A percentile compares a stretch with the other conserved stretches of the same genome.
Conservation (phyloP, 495 filamentous ascomycete genomes). For the Jackrogersella minutella region DNA sequence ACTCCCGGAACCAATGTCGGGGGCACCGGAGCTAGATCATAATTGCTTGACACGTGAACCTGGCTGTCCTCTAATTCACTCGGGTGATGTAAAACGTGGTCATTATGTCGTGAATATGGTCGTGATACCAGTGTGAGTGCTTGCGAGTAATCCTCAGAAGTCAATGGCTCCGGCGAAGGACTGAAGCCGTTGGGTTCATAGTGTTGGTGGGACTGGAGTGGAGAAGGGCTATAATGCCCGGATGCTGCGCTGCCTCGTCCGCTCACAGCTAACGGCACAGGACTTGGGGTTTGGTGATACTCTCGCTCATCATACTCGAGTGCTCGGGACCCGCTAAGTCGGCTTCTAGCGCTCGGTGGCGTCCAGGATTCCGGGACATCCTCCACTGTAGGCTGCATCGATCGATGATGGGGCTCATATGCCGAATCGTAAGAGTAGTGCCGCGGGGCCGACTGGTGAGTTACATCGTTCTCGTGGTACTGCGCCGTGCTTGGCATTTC, state of each 20-base stretch:
- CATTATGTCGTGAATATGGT: constrained; percentile 31
- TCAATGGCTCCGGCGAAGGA: constrained; percentile 33
- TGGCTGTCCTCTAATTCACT: constrained; percentile 49
- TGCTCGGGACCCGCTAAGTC: constrained; percentile 53
- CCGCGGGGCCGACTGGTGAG: constrained; percentile 46
- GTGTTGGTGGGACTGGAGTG: constrained; percentile 30
- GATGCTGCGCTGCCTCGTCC: constrained; percentile 50
- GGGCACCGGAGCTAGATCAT: constrained; percentile 62
- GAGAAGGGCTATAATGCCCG: constrained; percentile 41
- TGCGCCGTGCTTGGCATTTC: constrained; percentile 41
- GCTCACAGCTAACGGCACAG: constrained; percentile 57
- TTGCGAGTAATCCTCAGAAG: constrained; percentile 41
- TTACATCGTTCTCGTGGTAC: constrained; percentile 41
- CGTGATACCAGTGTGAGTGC: constrained; percentile 42
- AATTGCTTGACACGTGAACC: constrained; percentile 37
- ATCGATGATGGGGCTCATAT: constrained; percentile 54
- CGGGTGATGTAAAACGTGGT: constrained; percentile 38
- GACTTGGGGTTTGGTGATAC: constrained; percentile 51
- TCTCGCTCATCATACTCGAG: constrained; percentile 46
- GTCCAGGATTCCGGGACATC: constrained; percentile 65
- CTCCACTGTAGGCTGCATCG: constrained; percentile 74
- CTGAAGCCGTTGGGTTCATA: constrained; percentile 36
- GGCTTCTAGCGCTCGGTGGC: constrained; percentile 53
- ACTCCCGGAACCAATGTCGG: constrained; percentile 75
- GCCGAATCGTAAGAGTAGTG: constrained; percentile 60